Evolutionary conservation across 1,284 basidiomycete species (phyloP), one percentile per base, ranked within the genome.

Genomic region (Afroboletus lepidellus): DNA sequence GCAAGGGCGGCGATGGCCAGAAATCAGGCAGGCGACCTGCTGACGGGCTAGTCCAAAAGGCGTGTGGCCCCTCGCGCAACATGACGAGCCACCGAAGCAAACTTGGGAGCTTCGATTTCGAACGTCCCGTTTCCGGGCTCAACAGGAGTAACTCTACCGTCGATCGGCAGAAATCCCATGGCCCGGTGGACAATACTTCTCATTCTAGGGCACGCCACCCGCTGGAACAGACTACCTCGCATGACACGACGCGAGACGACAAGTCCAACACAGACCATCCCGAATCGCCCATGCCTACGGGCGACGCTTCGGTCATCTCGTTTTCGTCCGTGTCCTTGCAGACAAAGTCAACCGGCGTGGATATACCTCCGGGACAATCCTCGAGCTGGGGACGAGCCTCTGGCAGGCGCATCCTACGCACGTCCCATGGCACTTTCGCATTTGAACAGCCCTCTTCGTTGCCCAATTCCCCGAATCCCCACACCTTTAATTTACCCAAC

Each of bases 71-170:
- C 30, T 38, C 37, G 16, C 68, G 68, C 52, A 69, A 65, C 43
- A 69, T 68, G 45, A 57, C 55, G 15, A 69, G 27, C 38, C 67
- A 69, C 36, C 75, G 58, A 69, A 79, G 61, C 53, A 73, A 77
- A 60, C 81, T 85, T 58, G 84, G 84, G 7, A 85, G 81, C 60
- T 89, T 88, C 63, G 86, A 90, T 61, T 88, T 89, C 58, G 87
- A 89, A 67, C 73, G 82, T 24, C 79, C 82, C 0, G 75, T 71
- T n/a, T 68, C 69, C 16, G 56, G 65, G 12, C 55, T 73, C 48
- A 66, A 71, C 49, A 56, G 56, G 49, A 69, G 62, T 20, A 58
- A 27, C 39, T 70, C 69, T 16, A 67, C 62, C 21, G 38, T 67
- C 9, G 59, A 69, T 41, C 60, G 47, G 36, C 57, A 56, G 29